Base-by-base conservation (phyloP, 2,329 filamentous ascomycete genomes). In the Amesomyces nigricolor region DNA sequence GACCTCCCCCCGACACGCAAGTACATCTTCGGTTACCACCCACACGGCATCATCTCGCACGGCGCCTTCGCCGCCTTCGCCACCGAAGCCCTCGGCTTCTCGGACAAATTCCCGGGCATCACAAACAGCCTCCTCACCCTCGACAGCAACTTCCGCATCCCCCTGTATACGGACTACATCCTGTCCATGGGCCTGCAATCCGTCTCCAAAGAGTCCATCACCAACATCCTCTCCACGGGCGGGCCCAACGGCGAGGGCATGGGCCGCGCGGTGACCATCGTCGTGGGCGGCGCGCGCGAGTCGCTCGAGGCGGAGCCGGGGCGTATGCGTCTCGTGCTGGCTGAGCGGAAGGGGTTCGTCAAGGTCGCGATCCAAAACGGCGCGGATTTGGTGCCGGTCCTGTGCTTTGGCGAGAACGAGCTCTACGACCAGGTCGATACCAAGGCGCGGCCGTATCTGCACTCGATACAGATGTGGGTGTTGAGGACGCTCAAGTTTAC, bases 1-100 rank as follows among this genome's bases (percentile, higher is more conserved):
- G 79, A 86, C 54, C 81, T 99, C 6, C 81, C 88, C 19, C 81
- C 90, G 0, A 90, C 87, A 1, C 80, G 91, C 60, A 96, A 95
- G 72, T 99, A 97, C 73, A 91, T 99, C 60, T 91, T 99, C 65
- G 92, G 92, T 44, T 97, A 97, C 70, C 94, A 97, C 66, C 94
- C 94, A 0, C 94, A 99, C 68, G 92, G 94, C 22, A 97, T 99
- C 70, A 96, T 99, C 66, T 94, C 88, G 5, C 90, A 96, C 65
- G 94, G 92, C n/a, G 92, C 91, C 0, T 96, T 92, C 74, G 89
- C 85, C 5, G 88, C 91, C 5, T 97, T 97, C 67, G 88, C 80
- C 4, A 97, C 92, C 0, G 91, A 96, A 64, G 90, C 90, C 0
- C 78, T 96, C 0, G 90, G 90, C 0, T 97, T 96, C 70, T 79